A percentile compares a stretch with the other conserved stretches of the same genome.
Evolutionary conservation across 345 rosid species (phyloP).

Genomic region (Salix dunnii): DNA sequence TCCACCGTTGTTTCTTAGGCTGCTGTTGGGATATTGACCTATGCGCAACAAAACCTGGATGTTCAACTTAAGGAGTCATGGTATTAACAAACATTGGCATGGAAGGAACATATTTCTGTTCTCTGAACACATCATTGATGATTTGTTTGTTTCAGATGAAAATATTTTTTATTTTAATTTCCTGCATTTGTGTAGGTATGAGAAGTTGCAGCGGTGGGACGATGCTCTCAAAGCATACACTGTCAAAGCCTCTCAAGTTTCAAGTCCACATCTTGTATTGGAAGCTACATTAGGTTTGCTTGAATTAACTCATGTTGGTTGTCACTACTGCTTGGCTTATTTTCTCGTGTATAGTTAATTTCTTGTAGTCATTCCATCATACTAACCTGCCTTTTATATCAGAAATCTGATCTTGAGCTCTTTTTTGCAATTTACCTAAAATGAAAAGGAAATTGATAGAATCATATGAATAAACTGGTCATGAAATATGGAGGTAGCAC

Average conservation of each 20-base stretch:
- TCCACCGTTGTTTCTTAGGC: constrained; percentile 48
- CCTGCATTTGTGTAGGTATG: constrained; percentile 61
- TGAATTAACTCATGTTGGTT: not conserved
- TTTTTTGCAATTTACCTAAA: not conserved
- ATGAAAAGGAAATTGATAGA: not conserved
- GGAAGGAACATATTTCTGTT: not conserved
- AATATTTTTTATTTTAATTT: not conserved
- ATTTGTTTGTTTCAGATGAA: not conserved
- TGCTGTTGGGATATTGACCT: constrained; percentile 96
- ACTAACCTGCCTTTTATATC: not conserved
- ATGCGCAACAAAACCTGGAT: constrained; percentile 83
- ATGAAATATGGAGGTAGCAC: not conserved
- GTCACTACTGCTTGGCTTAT: not conserved
- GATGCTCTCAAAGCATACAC: constrained; percentile 98
- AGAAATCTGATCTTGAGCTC: not conserved
- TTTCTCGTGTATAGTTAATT: not conserved
- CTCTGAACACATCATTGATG: not conserved
- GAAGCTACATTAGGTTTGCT: constrained; percentile 82
- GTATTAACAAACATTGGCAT: constrained; percentile 29
- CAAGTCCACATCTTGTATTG: constrained; percentile 68
- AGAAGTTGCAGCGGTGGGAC: constrained; percentile 98
- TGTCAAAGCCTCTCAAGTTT: constrained; percentile 68
- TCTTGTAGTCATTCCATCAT: not conserved
- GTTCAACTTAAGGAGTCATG: constrained; percentile 98
- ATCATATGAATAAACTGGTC: not conserved